Conservation (phyloP, 805 yeast species). For the Phaffomyces opuntiae region DNA sequence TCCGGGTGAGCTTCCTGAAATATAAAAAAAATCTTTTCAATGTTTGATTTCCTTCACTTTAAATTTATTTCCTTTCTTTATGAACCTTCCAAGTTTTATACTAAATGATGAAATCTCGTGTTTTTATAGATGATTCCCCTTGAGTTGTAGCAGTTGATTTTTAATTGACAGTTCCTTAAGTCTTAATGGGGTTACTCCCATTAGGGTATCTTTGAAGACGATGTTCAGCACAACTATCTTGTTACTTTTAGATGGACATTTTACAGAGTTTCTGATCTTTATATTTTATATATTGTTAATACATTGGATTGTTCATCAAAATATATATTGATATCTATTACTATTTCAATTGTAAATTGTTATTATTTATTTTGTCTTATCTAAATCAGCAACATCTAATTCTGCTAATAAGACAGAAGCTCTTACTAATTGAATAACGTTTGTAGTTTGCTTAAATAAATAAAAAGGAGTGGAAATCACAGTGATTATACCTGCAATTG, state of each 20-base stretch:
- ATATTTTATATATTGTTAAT: too few species aligned
- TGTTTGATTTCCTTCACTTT: background rate
- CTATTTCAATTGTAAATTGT: background rate
- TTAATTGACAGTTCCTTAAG: slow-evolving; percentile 11
- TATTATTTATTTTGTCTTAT: slow-evolving; percentile 10
- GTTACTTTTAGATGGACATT: background rate
- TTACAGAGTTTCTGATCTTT: background rate
- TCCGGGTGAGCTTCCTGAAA: too few species aligned
- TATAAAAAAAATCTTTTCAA: background rate
- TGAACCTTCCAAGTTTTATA: slow-evolving; percentile 28
- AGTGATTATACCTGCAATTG: slow-evolving; percentile 54
- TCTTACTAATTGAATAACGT: slow-evolving; percentile 78
- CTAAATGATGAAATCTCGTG: slow-evolving; percentile 29
- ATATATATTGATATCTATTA: background rate
- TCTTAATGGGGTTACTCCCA: slow-evolving; percentile 11
- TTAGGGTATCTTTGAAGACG: slow-evolving; percentile 25
- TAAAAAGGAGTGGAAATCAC: slow-evolving; percentile 75
- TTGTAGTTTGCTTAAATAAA: slow-evolving; percentile 84
- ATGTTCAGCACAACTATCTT: slow-evolving; percentile 19
- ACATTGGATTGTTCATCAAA: too few species aligned
- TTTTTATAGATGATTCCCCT: slow-evolving; percentile 21
- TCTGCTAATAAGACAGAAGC: slow-evolving; percentile 81
- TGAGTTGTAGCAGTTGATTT: slow-evolving; percentile 13
- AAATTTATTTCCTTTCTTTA: slow-evolving; percentile 8
- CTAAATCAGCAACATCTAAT: slow-evolving; percentile 44